phyloP scores from a whole-genome alignment of 2,329 filamentous ascomycete genomes.

The Cyphellophora attinorum region DNA sequence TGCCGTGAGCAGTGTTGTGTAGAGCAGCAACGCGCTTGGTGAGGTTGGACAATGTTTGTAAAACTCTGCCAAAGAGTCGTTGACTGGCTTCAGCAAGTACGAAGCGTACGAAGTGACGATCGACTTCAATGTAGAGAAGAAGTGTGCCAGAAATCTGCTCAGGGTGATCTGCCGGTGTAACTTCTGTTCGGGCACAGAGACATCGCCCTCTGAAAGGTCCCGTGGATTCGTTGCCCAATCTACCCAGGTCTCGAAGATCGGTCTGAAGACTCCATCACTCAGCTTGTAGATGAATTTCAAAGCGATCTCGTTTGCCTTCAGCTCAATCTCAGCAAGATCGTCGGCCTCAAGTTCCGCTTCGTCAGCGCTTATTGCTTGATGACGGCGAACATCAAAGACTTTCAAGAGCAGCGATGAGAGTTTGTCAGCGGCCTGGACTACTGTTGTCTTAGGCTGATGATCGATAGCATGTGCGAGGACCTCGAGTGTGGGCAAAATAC shows the following conservation, averaged over 20 bases:
- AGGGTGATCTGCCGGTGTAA: slow-evolving; percentile 53
- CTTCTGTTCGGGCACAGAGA: slow-evolving; percentile 31
- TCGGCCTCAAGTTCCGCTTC: slow-evolving; percentile 16
- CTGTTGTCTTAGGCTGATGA: slow-evolving; percentile 63
- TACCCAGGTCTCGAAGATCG: slow-evolving; percentile 76
- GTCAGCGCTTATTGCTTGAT: slow-evolving; percentile 21
- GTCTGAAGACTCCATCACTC: slow-evolving; percentile 86
- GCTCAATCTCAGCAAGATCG: slow-evolving; percentile 51
- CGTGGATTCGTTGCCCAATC: slow-evolving; percentile 59
- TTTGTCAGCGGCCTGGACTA: slow-evolving; percentile 63
- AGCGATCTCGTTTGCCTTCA: slow-evolving; percentile 56
- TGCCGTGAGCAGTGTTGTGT: slow-evolving; percentile 11
- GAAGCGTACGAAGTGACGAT: slow-evolving; percentile 88
- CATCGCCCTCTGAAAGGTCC: slow-evolving; percentile 2
- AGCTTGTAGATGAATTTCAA: slow-evolving; percentile 94
- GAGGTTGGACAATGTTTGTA: neutral
- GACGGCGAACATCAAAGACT: slow-evolving; percentile 40
- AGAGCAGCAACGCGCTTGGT: slow-evolving; percentile 5
- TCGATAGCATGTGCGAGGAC: slow-evolving; percentile 31
- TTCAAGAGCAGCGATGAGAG: slow-evolving; percentile 55
- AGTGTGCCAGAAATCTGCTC: slow-evolving; percentile 12
- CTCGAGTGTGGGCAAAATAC: slow-evolving; percentile 7
- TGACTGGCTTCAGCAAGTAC: slow-evolving; percentile 69
- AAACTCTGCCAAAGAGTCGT: slow-evolving; percentile 45
- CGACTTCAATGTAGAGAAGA: slow-evolving; percentile 38